Evolutionary conservation across 2,329 filamentous ascomycete species (phyloP).

Genomic region (Rutstroemia sp.): DNA sequence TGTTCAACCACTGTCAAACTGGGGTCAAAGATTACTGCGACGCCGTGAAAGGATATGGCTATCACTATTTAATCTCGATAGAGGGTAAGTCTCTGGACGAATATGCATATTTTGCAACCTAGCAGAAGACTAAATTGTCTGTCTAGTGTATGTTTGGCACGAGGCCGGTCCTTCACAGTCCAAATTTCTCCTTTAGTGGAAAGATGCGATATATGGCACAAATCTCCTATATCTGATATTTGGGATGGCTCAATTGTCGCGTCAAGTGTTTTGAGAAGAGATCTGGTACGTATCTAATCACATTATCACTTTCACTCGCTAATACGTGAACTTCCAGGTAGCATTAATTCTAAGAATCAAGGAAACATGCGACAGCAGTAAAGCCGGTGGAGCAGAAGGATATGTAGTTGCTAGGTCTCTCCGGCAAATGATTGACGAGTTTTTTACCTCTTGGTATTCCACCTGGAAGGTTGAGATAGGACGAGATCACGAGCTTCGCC

Average conservation of each 20-base stretch:
- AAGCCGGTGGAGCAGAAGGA: slow-evolving; percentile 40
- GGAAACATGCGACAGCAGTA: slow-evolving; percentile 49
- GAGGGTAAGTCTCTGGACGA: slow-evolving; percentile 41
- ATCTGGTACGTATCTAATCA: slow-evolving; percentile 42
- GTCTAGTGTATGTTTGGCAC: slow-evolving; percentile 55
- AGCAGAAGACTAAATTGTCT: slow-evolving; percentile 15
- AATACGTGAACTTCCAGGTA: slow-evolving; percentile 32
- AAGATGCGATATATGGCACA: slow-evolving; percentile 63
- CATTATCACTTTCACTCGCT: not conserved
- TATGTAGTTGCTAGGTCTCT: slow-evolving; percentile 49
- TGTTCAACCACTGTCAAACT: slow-evolving; percentile 51
- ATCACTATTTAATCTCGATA: slow-evolving; percentile 63
- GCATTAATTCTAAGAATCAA: slow-evolving; percentile 50
- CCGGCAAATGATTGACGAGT: slow-evolving; percentile 54
- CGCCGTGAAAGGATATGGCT: slow-evolving; percentile 64
- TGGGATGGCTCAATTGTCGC: slow-evolving; percentile 67
- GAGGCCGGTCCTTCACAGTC: slow-evolving; percentile 61
- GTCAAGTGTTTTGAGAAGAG: slow-evolving; percentile 60
- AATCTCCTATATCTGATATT: slow-evolving; percentile 52
- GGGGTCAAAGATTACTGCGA: slow-evolving; percentile 53
- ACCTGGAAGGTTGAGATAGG: slow-evolving; percentile 54
- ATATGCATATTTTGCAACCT: not conserved
- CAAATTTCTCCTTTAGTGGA: slow-evolving; percentile 59
- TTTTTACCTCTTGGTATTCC: slow-evolving; percentile 58
- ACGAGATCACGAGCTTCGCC: slow-evolving; percentile 44